phyloP scores from a whole-genome alignment of 768 basidiomycete genomes.

The Fomitopsis serialis region DNA sequence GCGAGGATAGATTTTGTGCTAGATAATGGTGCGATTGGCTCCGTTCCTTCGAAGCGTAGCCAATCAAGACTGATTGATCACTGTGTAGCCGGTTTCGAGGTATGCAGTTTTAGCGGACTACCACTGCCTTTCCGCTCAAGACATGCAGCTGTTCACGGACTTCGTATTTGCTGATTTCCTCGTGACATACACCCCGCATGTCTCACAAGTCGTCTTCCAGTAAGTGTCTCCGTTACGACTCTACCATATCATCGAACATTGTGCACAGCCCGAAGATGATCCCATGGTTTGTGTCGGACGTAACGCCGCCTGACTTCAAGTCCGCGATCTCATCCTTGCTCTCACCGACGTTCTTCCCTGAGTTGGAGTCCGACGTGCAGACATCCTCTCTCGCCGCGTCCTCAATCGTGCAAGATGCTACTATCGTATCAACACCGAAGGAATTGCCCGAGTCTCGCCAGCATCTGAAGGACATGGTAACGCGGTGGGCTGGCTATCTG shows the following conservation, averaged over 20 bases:
- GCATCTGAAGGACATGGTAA: constrained; percentile 54
- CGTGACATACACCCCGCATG: constrained; percentile 81
- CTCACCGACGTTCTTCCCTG: constrained; percentile 56
- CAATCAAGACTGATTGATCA: background rate
- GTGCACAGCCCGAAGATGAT: constrained; percentile 80
- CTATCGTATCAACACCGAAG: constrained; percentile 17
- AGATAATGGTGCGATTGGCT: constrained; percentile 65
- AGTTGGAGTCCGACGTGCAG: constrained; percentile 2
- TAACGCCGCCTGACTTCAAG: constrained; percentile 80
- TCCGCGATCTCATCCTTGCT: constrained; percentile 53
- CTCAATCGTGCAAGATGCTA: background rate
- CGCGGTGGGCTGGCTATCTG: constrained; percentile 73
- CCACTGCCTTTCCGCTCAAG: background rate
- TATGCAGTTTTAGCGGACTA: constrained; percentile 22
- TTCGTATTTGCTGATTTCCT: constrained; percentile 91
- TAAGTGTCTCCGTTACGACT: constrained; percentile 31
- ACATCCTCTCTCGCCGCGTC: background rate
- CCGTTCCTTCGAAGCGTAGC: background rate
- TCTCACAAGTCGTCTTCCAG: constrained; percentile 87
- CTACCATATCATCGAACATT: background rate
- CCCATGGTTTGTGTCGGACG: constrained; percentile 97
- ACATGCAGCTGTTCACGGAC: constrained; percentile 79
- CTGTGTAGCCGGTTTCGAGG: constrained; percentile 82
- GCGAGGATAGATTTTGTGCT: constrained; percentile 79
- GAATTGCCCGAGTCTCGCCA: constrained; percentile 25